Conservation (phyloP, 139 green algal genomes). For the Chlamydomonas sphaeroides region DNA sequence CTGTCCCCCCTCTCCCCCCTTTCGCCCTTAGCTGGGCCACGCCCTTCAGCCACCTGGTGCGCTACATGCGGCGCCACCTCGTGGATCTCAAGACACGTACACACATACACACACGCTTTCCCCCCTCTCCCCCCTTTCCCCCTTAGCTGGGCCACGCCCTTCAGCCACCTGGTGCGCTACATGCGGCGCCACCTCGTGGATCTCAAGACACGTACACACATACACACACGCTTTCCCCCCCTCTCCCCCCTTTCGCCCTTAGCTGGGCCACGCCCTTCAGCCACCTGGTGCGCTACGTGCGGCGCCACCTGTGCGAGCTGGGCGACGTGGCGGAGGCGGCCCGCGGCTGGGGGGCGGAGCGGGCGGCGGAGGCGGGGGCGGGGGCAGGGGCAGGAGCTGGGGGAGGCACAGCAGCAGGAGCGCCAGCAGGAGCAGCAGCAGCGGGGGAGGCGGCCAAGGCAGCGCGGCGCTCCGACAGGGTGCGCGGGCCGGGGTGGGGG, state of each 20-base stretch:
- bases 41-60: conserved; percentile 30
- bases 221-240: too few species aligned
- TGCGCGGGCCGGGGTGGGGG: too few species aligned
- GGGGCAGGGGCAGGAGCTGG: background rate
- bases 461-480: too few species aligned
- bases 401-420: background rate
- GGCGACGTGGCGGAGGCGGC: conserved; percentile 17
- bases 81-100: background rate
- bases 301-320: conserved; percentile 15
- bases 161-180: conserved; percentile 30
- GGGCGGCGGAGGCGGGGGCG: background rate
- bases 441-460: too few species aligned
- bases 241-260: too few species aligned
- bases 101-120: too few species aligned
- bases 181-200: conserved; percentile 8
- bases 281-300: conserved; percentile 28
- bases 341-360: too few species aligned
- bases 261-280: conserved; percentile 33
- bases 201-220: too few species aligned
- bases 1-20: too few species aligned
- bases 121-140: too few species aligned
- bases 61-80: conserved; percentile 13
- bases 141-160: conserved; percentile 34
- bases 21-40: conserved; percentile 36
- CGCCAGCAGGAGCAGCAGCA: background rate